Conservation (phyloP, 176 grass and related monocot species). For the Oryza meyeriana region DNA sequence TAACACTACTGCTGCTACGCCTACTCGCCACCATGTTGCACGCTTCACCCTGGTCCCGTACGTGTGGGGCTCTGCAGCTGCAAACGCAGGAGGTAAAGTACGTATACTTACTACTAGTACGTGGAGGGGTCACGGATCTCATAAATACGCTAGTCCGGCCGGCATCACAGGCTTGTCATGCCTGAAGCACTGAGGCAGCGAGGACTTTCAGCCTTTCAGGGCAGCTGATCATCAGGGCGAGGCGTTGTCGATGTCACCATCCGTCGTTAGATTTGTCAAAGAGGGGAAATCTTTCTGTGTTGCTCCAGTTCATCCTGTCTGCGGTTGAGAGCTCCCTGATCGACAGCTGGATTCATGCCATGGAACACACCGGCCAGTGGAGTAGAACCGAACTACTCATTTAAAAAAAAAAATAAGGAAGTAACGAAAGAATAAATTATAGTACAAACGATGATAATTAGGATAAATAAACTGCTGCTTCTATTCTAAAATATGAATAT, state of each 20-base stretch:
- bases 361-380: not conserved
- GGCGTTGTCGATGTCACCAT: not conserved
- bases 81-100: not conserved
- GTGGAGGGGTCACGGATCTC: not conserved
- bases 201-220: slow-evolving; percentile 16
- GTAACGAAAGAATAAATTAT: no score
- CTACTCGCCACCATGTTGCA: not conserved
- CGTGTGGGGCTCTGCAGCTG: slow-evolving; percentile 11
- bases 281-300: not conserved
- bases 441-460: no score
- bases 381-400: no score
- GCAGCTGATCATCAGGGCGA: not conserved
- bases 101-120: not conserved
- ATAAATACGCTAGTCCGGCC: not conserved
- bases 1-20: not conserved
- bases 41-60: not conserved
- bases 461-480: no score
- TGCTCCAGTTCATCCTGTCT: slow-evolving; percentile 27
- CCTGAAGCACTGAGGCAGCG: no score
- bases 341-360: not conserved
- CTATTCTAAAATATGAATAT: no score
- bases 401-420: no score
- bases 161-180: not conserved
- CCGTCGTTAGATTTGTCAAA: slow-evolving; percentile 4
- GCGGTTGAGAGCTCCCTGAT: slow-evolving; percentile 19